Base-by-base conservation (phyloP, 345 rosid genomes). In the Eucalyptus pumila region DNA sequence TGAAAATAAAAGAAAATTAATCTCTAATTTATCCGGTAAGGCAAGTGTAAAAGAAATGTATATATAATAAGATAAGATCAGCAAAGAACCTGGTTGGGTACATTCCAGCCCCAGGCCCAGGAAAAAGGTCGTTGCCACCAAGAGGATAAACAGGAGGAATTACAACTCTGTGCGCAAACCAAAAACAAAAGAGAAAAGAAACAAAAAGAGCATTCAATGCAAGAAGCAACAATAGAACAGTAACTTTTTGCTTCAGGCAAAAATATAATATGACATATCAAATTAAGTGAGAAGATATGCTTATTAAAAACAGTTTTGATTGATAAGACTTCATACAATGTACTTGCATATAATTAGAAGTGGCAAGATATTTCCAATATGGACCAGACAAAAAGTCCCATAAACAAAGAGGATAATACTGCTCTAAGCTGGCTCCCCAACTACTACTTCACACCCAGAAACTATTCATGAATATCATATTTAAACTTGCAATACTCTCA, bases 61-160 rank as follows among this genome's bases (percentile, higher is more conserved):
- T 47, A 15, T 87, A 90, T 47, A 9, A 62, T 45, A 88, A 27
- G 49, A 67, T 86, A 86, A 47, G 49, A 47, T 42, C 32, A 8
- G 42, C 19, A 26, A 87, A 24, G 37, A 87, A 96, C 98, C 99
- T 95, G 60, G 86, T 86, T 37, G 99, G 99, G 88, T 94, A 96
- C 87, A 92, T 86, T 92, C 99, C 99, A 89, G 98, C 97, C 92
- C 93, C 94, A 88, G 94, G 92, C 44, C 98, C 97, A 72, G 99
- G 99, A 89, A 85, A 67, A 47, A 93, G 86, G 93, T 98, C 99
- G 49, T 94, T 87, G 89, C 88, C 91, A 81, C 93, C 92, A 83
- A 89, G 32, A 0, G 96, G 92, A 91, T 88, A 72, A 88, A 96
- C 85, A 30, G 95, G 97, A 88, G 99, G 98, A 87, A 92, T 2